Evolutionary conservation across 2,329 filamentous ascomycete genomes (phyloP).

Genomic region (Clonostachys sp.): DNA sequence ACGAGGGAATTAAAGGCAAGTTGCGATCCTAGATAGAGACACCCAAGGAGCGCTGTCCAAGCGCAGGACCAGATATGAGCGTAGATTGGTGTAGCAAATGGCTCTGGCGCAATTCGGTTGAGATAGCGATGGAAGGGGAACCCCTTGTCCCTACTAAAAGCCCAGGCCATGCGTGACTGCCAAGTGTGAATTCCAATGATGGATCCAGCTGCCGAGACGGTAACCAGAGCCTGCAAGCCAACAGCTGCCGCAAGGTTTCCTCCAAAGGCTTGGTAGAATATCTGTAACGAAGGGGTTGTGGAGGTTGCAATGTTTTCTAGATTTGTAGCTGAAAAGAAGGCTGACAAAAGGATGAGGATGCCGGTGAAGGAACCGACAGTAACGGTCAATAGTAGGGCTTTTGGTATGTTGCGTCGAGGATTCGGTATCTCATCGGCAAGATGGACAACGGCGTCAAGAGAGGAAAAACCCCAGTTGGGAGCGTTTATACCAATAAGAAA

Average conservation of each 20-base stretch:
- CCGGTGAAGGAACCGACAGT: constrained; percentile 29
- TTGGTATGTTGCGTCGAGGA: constrained; percentile 34
- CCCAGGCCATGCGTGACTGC: constrained; percentile 35
- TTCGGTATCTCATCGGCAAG: constrained; percentile 42
- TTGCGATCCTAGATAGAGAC: constrained; percentile 40
- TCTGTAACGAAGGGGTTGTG: constrained; percentile 1
- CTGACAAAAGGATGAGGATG: constrained; percentile 33
- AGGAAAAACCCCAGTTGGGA: constrained; percentile 42
- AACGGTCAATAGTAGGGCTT: constrained; percentile 38
- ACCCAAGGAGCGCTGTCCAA: constrained; percentile 25
- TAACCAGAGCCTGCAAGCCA: constrained; percentile 28
- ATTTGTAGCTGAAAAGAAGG: constrained; percentile 34
- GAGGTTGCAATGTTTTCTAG: constrained; percentile 20
- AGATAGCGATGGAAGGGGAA: constrained; percentile 27
- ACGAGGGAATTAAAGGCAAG: constrained; percentile 40
- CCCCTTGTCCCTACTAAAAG: constrained; percentile 36
- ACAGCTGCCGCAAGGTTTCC: constrained; percentile 23
- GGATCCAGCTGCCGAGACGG: constrained; percentile 41
- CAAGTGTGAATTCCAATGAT: constrained; percentile 36
- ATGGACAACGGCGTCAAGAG: constrained; percentile 45
- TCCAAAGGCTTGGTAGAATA: constrained; percentile 28
- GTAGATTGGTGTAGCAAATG: constrained; percentile 37
- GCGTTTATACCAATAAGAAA: constrained; percentile 46
- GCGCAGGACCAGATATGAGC: constrained; percentile 37
- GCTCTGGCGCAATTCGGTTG: constrained; percentile 13